Conservation (phyloP, 371 early-diverging fungal genomes). For the Neoconidiobolus thromboides region DNA sequence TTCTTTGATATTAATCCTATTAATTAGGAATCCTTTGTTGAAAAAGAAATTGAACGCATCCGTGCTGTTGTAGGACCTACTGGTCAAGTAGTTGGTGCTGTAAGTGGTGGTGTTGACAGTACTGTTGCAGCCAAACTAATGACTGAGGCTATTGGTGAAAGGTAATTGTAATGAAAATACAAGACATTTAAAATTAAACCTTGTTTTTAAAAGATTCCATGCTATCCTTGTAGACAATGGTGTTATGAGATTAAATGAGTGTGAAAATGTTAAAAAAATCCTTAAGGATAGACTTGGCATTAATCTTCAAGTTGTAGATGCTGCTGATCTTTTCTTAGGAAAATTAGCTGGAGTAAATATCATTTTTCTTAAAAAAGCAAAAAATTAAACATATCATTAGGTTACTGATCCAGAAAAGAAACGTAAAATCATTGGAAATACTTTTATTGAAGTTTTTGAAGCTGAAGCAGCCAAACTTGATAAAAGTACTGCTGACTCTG, state of each 20-base stretch:
- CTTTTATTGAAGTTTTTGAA: slow-evolving; percentile 94
- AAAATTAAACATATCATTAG: too few species aligned
- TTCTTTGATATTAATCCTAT: too few species aligned
- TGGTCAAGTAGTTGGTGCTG: slow-evolving; percentile 91
- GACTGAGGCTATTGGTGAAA: slow-evolving; percentile 88
- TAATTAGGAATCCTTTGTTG: slow-evolving; percentile 49
- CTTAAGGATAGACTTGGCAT: slow-evolving; percentile 79
- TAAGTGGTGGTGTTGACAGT: slow-evolving; percentile 90
- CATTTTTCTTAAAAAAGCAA: too few species aligned
- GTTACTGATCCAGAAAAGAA: slow-evolving; percentile 83
- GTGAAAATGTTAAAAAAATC: slow-evolving; percentile 56
- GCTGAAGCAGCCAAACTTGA: slow-evolving; percentile 78
- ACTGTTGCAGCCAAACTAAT: slow-evolving; percentile 93
- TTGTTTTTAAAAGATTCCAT: slow-evolving; percentile 42
- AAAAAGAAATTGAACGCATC: slow-evolving; percentile 89
- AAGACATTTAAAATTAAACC: too few species aligned
- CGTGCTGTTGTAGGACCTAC: slow-evolving; percentile 73
- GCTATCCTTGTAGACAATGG: slow-evolving; percentile 95
- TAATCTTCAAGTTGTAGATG: slow-evolving; percentile 84
- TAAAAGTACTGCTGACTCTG: slow-evolving; percentile 34
- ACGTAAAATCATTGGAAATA: slow-evolving; percentile 96
- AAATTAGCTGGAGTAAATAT: slow-evolving; percentile 46
- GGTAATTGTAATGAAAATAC: too few species aligned
- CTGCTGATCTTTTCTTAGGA: slow-evolving; percentile 69
- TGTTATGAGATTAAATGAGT: slow-evolving; percentile 94